A percentile compares a stretch with the other conserved stretches of the same genome.
Evolutionary conservation across 1,284 basidiomycete species (phyloP).

Genomic region (Psilocybe mexicana): DNA sequence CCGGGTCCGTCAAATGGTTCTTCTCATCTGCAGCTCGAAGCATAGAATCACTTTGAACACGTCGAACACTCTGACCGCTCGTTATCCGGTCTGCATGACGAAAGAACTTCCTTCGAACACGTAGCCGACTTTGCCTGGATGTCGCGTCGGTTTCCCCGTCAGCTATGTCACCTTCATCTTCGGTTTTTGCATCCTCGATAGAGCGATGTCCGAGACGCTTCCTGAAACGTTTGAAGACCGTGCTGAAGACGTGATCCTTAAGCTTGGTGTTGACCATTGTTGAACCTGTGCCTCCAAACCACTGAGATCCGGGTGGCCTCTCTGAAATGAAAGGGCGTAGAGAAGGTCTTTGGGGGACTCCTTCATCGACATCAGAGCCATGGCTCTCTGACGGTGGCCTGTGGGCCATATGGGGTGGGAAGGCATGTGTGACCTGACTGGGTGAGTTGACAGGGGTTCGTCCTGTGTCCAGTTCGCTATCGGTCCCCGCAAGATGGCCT

Average conservation of each 20-base stretch:
- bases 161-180: constrained; percentile 45
- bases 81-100: constrained; percentile 40
- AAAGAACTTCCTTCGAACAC: constrained; percentile 35
- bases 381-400: constrained; percentile 22
- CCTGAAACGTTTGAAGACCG: constrained; percentile 73
- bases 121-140: constrained; percentile 22
- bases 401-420: constrained; percentile 28
- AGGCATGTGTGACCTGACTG: constrained; percentile 30
- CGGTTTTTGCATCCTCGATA: constrained; percentile 49
- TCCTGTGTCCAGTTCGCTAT: constrained; percentile 43
- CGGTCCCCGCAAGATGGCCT: constrained; percentile 36
- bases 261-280: constrained; percentile 91
- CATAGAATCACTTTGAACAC: constrained; percentile 62
- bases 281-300: constrained; percentile 86
- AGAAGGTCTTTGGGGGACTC: constrained; percentile 31
- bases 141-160: constrained; percentile 35
- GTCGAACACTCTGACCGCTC: constrained; percentile 46
- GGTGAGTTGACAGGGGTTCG: constrained; percentile 60
- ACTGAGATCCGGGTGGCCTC: constrained; percentile 40
- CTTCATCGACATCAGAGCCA: constrained; percentile 29
- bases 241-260: constrained; percentile 91
- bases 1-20: constrained; percentile 17
- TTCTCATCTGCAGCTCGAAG: constrained; percentile 39
- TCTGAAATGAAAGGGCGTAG: constrained; percentile 44
- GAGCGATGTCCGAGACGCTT: constrained; percentile 49